Base-by-base conservation (phyloP, 164 flowering plant species). In the Magnolia changhungtana region DNA sequence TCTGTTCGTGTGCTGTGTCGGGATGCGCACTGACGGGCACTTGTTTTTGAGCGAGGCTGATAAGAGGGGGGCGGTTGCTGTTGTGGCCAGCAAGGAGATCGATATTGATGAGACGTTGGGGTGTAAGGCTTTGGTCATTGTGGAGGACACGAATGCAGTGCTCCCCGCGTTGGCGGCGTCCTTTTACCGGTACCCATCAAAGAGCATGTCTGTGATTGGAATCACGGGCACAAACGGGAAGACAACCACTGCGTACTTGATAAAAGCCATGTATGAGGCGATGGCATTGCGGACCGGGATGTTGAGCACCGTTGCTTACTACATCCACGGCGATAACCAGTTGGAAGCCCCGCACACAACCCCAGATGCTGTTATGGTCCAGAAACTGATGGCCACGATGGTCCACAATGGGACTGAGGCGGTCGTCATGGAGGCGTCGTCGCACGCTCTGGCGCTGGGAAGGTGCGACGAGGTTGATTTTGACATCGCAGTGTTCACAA, bases 1-100 rank as follows among this genome's bases (percentile, higher is more conserved):
- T 85, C 87, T 96, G 84, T 92, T 92, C 83, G 96, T 96, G 67
- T 96, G 97, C 72, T 89, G 95, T 80, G 89, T 91, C 63, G 96
- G 97, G 81, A 85, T 75, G 86, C 86, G 84, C 49, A 90, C 91
- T 8, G 99, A 92, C 83, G 99, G 94, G 70, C 95, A 96, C 86
- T 83, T 92, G 82, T 87, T 75, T 77, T 80, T 96, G 78, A 88
- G 81, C 64, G 98, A 96, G 88, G 98, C 99, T 14, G 96, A 94
- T 78, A 96, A 94, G 89, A 89, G 99, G 83, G 99, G 99, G 65
- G 99, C 98, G 16, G 96, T 92, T 64, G 99, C 98, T 0, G 93
- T 94, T 51, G 99, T 96, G 3, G 99, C 98, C 1, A 94, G 93
- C 77, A 91, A 94, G 72, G 99, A 92, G 86, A 86, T 96, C 64